A percentile compares a stretch with the other conserved stretches of the same genome.
phyloP scores from a whole-genome alignment of 1,139 yeast species.

The Sugiyamaella novakii region DNA sequence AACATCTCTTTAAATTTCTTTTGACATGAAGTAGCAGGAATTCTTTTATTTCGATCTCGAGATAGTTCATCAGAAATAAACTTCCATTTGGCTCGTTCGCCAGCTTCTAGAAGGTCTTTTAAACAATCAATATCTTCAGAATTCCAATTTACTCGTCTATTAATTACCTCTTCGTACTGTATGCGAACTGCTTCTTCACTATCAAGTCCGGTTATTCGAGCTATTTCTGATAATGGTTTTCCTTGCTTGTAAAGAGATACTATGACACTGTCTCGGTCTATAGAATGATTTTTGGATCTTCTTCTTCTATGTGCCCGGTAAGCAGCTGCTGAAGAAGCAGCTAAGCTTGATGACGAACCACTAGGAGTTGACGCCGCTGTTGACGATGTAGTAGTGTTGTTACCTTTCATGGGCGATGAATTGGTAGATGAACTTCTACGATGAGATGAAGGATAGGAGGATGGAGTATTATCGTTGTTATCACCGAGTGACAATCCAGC shows the following conservation, averaged over 20 bases:
- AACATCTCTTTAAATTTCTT: conserved; percentile 48
- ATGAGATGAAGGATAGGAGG: conserved; percentile 5
- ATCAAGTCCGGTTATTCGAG: conserved; percentile 26
- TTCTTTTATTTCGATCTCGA: conserved; percentile 39
- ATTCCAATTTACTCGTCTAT: conserved; percentile 36
- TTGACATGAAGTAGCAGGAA: conserved; percentile 47
- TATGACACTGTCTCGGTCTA: conserved; percentile 29
- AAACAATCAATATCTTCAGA: conserved; percentile 43
- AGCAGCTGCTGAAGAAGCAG: conserved; percentile 20
- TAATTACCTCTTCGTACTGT: conserved; percentile 23
- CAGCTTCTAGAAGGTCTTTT: conserved; percentile 42
- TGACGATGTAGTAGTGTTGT: conserved; percentile 3
- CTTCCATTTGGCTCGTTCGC: conserved; percentile 49
- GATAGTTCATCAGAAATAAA: conserved; percentile 43
- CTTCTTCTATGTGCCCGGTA: conserved; percentile 22
- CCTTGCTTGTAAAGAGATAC: conserved; percentile 29
- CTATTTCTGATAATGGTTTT: conserved; percentile 31
- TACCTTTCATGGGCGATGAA: conserved; percentile 13
- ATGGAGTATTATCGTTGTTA: background rate
- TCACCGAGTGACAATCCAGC: conserved; percentile 20
- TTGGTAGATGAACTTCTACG: conserved; percentile 16
- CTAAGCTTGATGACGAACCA: conserved; percentile 15
- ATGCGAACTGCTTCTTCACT: conserved; percentile 26
- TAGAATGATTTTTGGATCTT: conserved; percentile 19
- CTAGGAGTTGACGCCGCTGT: conserved; percentile 16